These are phyloP conservation scores for Monilinia aucupariae DNA, from an alignment of 2,329 filamentous ascomycete species.

Conservation along the genomic window DNA sequence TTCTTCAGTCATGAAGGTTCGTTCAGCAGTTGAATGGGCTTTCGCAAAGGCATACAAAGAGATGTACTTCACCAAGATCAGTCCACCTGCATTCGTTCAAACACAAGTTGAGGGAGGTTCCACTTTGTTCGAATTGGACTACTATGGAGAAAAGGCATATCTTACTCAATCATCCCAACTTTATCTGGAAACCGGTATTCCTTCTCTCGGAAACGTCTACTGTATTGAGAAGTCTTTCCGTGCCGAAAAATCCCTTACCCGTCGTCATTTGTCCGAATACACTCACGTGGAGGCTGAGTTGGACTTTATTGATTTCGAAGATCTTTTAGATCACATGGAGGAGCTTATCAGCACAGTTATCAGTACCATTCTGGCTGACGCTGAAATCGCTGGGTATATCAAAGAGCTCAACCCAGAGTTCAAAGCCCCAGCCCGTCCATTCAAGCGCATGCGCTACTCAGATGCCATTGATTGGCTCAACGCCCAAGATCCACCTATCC, in stretches of 20 bases:
- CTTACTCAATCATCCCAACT: slow-evolving; percentile 96
- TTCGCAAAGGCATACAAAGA: slow-evolving; percentile 64
- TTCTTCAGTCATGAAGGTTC: slow-evolving; percentile 65
- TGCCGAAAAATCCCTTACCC: slow-evolving; percentile 90
- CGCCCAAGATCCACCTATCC: slow-evolving; percentile 72
- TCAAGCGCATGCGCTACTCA: slow-evolving; percentile 89
- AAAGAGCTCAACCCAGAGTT: slow-evolving; percentile 90
- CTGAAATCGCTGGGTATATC: slow-evolving; percentile 65
- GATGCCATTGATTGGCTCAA: slow-evolving; percentile 93
- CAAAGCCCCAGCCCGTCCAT: slow-evolving; percentile 73
- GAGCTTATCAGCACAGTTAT: slow-evolving; percentile 59
- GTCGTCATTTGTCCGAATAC: slow-evolving; percentile 92
- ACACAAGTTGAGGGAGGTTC: slow-evolving; percentile 73
- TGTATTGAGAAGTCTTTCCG: slow-evolving; percentile 99
- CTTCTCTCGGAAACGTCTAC: slow-evolving; percentile 89
- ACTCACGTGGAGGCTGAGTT: slow-evolving; percentile 95
- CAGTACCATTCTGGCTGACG: slow-evolving; percentile 68
- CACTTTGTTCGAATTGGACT: slow-evolving; percentile 53
- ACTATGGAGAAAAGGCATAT: slow-evolving; percentile 82
- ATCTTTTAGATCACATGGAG: slow-evolving; percentile 83
- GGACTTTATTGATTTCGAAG: slow-evolving; percentile 89
- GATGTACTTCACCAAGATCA: slow-evolving; percentile 60
- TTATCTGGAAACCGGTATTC: slow-evolving; percentile 91
- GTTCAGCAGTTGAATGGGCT: slow-evolving; percentile 60
- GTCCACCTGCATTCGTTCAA: slow-evolving; percentile 70